Evolutionary conservation across 805 yeast species (phyloP).

Genomic region (Komagataella mondaviorum): DNA sequence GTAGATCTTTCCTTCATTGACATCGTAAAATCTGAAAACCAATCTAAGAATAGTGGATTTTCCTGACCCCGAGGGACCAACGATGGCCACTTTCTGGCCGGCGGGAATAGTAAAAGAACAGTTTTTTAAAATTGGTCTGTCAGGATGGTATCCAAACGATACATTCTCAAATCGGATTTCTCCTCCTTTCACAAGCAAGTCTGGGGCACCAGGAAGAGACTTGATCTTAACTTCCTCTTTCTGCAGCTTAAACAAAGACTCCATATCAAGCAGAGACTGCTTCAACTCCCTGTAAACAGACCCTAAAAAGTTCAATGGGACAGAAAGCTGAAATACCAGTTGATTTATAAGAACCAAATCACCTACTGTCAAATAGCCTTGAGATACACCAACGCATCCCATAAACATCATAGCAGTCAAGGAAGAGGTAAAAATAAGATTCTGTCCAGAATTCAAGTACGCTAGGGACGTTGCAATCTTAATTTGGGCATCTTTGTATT

Average conservation of each 20-base stretch:
- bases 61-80: conserved; percentile 95
- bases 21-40: conserved; percentile 84
- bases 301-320: conserved; percentile 89
- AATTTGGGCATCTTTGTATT: conserved; percentile 63
- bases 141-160: conserved; percentile 83
- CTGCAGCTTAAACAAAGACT: conserved; percentile 78
- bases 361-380: conserved; percentile 78
- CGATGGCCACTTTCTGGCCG: conserved; percentile 85
- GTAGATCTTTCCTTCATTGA: conserved; percentile 58
- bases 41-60: conserved; percentile 80
- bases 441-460: conserved; percentile 68
- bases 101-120: conserved; percentile 81
- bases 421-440: conserved; percentile 72
- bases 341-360: conserved; percentile 92
- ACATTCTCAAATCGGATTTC: conserved; percentile 86
- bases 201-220: conserved; percentile 50
- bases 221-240: conserved; percentile 54
- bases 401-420: conserved; percentile 95
- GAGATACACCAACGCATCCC: conserved; percentile 90
- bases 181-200: conserved; percentile 48
- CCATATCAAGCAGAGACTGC: conserved; percentile 93
- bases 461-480: conserved; percentile 80
- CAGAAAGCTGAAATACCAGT: conserved; percentile 88
- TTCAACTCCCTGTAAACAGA: conserved; percentile 91
- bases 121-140: conserved; percentile 70